A percentile compares a stretch with the other conserved stretches of the same genome.
Conservation (phyloP, 179 eudicot genomes). For the Vitellaria paradoxa region DNA sequence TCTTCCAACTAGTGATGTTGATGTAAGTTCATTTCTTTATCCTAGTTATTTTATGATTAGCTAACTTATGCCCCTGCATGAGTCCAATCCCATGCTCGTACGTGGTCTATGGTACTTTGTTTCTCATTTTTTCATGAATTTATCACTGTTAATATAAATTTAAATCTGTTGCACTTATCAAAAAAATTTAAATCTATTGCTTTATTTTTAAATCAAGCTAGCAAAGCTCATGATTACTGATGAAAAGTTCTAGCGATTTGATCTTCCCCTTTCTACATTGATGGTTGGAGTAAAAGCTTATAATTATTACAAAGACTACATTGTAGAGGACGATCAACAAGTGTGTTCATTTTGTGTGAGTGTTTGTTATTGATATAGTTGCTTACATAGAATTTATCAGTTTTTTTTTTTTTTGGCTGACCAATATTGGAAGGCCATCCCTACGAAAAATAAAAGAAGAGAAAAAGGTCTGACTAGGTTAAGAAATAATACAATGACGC, state of each 20-base stretch:
- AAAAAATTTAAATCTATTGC: background rate
- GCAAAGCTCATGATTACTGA: background rate
- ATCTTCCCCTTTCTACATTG: background rate
- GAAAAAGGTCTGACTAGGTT: too few relatives aligned
- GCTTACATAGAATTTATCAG: background rate
- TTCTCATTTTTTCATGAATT: background rate
- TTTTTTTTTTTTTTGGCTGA: background rate
- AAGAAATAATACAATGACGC: too few relatives aligned
- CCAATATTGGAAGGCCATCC: background rate
- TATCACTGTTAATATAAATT: background rate
- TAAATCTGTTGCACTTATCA: background rate
- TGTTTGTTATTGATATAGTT: background rate
- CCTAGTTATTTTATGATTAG: background rate
- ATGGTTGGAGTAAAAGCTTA: background rate
- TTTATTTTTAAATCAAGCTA: background rate
- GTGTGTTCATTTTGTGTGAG: background rate
- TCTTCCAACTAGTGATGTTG: slow-evolving; percentile 95
- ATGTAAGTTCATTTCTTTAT: slow-evolving; percentile 55
- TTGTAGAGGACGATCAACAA: background rate
- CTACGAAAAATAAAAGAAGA: background rate
- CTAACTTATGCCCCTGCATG: background rate
- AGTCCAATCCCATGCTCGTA: background rate
- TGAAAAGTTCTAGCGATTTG: background rate
- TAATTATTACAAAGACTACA: background rate
- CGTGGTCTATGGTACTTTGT: background rate